Evolutionary conservation across 441 rosid species (phyloP).

Genomic region (Dalechampia spathulata): DNA sequence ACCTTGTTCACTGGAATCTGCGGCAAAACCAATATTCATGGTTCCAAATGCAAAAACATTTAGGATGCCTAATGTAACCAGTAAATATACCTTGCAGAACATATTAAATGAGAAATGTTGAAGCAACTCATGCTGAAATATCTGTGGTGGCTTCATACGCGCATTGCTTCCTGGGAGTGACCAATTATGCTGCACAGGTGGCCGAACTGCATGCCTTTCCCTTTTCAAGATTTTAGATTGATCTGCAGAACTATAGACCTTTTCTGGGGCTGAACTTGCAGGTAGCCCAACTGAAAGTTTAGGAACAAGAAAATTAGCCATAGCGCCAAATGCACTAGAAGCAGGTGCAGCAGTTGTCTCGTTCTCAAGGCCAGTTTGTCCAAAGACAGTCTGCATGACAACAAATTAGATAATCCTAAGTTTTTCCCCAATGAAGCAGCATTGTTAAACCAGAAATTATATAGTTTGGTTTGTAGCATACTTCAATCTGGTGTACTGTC

Average conservation of each 20-base stretch:
- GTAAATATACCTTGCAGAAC: conserved; percentile 84
- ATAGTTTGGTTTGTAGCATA: conserved; percentile 28
- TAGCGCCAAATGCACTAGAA: conserved; percentile 89
- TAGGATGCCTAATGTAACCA: neutral
- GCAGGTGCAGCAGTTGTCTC: conserved; percentile 47
- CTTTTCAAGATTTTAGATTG: conserved; percentile 59
- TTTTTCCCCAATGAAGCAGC: neutral
- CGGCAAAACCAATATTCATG: conserved; percentile 22
- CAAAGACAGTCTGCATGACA: conserved; percentile 72
- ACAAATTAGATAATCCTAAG: conserved; percentile 14
- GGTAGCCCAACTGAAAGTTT: conserved; percentile 86
- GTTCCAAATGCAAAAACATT: neutral
- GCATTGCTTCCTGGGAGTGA: conserved; percentile 70
- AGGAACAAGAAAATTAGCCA: conserved; percentile 99
- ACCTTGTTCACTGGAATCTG: conserved; percentile 97
- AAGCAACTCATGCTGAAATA: conserved; percentile 98
- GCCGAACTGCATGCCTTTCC: conserved; percentile 87
- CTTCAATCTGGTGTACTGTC: conserved; percentile 77
- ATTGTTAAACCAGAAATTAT: conserved; percentile 3
- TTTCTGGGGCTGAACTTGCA: conserved; percentile 70
- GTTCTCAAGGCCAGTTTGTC: conserved; percentile 53
- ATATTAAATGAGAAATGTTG: conserved; percentile 91
- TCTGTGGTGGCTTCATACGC: conserved; percentile 72
- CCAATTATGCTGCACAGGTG: conserved; percentile 96
- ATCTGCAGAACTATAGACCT: conserved; percentile 42